These are phyloP conservation scores for Arthrobotrys iridis DNA, from an alignment of 2,329 filamentous ascomycete genomes.

Conservation along the genomic window DNA sequence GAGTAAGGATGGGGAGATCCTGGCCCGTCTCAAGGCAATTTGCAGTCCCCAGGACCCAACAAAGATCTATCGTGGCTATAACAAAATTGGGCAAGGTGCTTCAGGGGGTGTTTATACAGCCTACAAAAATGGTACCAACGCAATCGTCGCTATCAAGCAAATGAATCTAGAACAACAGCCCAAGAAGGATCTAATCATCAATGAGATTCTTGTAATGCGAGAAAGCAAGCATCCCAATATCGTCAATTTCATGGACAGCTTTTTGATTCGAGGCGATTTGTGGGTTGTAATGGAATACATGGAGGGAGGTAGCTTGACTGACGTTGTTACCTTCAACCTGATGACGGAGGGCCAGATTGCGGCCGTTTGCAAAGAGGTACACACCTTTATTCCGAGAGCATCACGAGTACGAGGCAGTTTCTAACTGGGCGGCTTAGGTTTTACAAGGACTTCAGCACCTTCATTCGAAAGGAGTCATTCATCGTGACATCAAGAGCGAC, in stretches of 20 bases:
- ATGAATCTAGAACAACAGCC: conserved; percentile 99
- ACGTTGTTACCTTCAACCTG: conserved; percentile 98
- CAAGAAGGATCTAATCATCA: conserved; percentile 99
- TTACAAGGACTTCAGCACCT: conserved; percentile 91
- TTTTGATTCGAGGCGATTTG: conserved; percentile 84
- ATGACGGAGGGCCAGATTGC: conserved; percentile 99
- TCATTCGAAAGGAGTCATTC: conserved; percentile 97
- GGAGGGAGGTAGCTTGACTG: conserved; percentile 96
- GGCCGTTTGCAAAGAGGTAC: conserved; percentile 85
- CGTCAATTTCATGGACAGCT: conserved; percentile 99
- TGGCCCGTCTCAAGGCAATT: conserved; percentile 83
- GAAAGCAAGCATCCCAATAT: conserved; percentile 98
- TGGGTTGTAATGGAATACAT: conserved; percentile 99
- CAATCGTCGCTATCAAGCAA: conserved; percentile 96
- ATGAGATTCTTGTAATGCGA: conserved; percentile 99
- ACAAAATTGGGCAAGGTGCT: conserved; percentile 96
- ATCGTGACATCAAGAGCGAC: conserved; percentile 98
- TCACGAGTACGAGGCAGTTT: not conserved
- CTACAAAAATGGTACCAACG: conserved; percentile 82
- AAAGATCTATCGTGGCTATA: conserved; percentile 83
- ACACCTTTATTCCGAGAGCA: conserved; percentile 54
- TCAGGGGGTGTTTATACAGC: conserved; percentile 96
- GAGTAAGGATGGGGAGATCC: conserved; percentile 82
- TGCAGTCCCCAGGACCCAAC: conserved; percentile 90
- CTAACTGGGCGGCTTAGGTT: conserved; percentile 67